Base-by-base conservation (phyloP, 2,329 filamentous ascomycete species). In the Fusarium mangiferae region DNA sequence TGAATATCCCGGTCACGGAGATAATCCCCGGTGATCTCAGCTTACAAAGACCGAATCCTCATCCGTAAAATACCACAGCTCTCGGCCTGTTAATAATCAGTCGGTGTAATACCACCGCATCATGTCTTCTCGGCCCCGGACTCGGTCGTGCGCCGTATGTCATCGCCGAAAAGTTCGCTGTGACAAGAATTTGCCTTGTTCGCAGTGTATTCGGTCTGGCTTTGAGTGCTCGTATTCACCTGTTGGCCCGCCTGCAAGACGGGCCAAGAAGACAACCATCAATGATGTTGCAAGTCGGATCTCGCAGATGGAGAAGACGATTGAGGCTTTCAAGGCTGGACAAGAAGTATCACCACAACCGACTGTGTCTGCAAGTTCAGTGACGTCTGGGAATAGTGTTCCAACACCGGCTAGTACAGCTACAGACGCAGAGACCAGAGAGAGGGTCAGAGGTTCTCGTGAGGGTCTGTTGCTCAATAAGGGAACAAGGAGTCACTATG, bases 121-220 rank as follows among this genome's bases (percentile, higher is more conserved):
- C 24, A 73, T 69, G 69, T 26, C 70, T 33, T 65, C 69, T 45
- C 70, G 69, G 69, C 41, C 70, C 57, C 68, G 68, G 35, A 35
- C 22, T 33, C 66, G 81, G 24, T 83, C 82, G 52, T 85, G 84
- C 66, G 81, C 84, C 9, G 83, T 83, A 11, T 85, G 84, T 62
- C 80, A 84, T 17, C 83, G 84, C 56, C 83, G 90, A 63, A 91
- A 92, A 81, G 92, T 94, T 62, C 91, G 91, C 75, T 94, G 92
- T 84, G 91, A 94, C 83, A 94, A 93, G 82, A 85, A 87, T 68
- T 87, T 91, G 81, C 90, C 92, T 12, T 94, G 92, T 78, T 87
- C 88, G 66, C 93, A 93, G 78, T 94, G 92, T 78, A 86, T 87
- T 39, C 88, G 91, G 68, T 77, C 78, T 38, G 76, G 77, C 1